These are phyloP conservation scores for Arxiozyma slooffiae DNA, from an alignment of 1,139 yeast species.

Conservation along the genomic window DNA sequence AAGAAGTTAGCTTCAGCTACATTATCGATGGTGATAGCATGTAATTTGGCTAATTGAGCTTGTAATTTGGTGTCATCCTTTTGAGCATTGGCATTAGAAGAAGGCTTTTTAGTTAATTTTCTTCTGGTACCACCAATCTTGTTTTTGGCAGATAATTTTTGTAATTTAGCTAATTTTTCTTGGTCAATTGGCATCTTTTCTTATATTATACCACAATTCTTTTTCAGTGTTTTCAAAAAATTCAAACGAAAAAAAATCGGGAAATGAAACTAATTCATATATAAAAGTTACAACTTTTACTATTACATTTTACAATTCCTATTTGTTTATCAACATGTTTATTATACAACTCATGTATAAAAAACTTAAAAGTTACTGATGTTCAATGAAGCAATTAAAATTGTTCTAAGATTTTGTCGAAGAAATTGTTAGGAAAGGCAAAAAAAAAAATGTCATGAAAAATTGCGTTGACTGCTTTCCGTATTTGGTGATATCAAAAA, in stretches of 20 bases:
- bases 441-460: not conserved
- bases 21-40: slow-evolving; percentile 81
- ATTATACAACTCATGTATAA: not conserved
- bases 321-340: too few species aligned
- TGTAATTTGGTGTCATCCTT: slow-evolving; percentile 86
- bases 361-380: not conserved
- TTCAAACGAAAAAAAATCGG: too few species aligned
- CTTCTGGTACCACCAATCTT: slow-evolving; percentile 88
- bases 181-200: slow-evolving; percentile 70
- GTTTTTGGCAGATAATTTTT: slow-evolving; percentile 60
- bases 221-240: not conserved
- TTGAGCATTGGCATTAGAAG: slow-evolving; percentile 32
- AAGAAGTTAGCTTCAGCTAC: slow-evolving; percentile 97
- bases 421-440: not conserved
- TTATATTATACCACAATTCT: not conserved
- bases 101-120: slow-evolving; percentile 55
- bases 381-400: not conserved
- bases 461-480: not conserved
- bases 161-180: slow-evolving; percentile 79
- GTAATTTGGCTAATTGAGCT: slow-evolving; percentile 81
- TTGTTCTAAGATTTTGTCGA: not conserved
- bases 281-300: too few species aligned
- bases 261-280: too few species aligned
- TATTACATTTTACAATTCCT: not conserved
- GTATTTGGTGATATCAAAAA: not conserved